These are phyloP conservation scores for Acer saccharum DNA, from an alignment of 345 rosid genomes.

Conservation along the genomic window DNA sequence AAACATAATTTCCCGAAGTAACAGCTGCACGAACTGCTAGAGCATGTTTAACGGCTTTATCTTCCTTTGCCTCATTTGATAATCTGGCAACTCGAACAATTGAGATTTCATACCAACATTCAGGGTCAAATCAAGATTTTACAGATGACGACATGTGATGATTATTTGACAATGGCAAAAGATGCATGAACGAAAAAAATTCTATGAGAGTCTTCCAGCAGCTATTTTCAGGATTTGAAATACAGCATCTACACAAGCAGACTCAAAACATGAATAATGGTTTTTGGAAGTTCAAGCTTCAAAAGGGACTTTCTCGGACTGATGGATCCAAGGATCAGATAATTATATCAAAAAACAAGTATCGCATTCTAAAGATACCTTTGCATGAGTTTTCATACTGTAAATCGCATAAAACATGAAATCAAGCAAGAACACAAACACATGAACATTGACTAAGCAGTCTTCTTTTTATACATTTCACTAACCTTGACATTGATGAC, in stretches of 20 bases:
- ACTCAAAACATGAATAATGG: background rate
- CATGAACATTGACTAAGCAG: background rate
- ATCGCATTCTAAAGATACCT: background rate
- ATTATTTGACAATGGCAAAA: background rate
- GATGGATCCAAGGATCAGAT: background rate
- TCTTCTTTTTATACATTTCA: slow-evolving; percentile 14
- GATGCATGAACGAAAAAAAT: background rate
- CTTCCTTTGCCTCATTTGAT: slow-evolving; percentile 67
- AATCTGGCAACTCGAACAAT: slow-evolving; percentile 50
- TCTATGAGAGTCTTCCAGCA: background rate
- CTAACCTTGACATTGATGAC: slow-evolving; percentile 90
- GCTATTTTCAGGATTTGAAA: background rate
- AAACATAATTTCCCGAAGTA: slow-evolving; percentile 83
- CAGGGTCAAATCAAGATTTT: slow-evolving; percentile 5
- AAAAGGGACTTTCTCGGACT: background rate
- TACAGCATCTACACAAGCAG: background rate
- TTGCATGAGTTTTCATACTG: background rate
- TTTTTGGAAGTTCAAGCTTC: background rate
- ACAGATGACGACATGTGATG: background rate
- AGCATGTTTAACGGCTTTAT: slow-evolving; percentile 88
- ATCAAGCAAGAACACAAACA: slow-evolving; percentile 6
- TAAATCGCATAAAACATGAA: slow-evolving; percentile 1
- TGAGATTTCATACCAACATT: slow-evolving; percentile 19
- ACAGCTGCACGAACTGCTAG: slow-evolving; percentile 96
- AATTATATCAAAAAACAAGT: background rate